These are phyloP conservation scores for Penicillium freii DNA, from an alignment of 2,329 filamentous ascomycete species.

Conservation along the genomic window DNA sequence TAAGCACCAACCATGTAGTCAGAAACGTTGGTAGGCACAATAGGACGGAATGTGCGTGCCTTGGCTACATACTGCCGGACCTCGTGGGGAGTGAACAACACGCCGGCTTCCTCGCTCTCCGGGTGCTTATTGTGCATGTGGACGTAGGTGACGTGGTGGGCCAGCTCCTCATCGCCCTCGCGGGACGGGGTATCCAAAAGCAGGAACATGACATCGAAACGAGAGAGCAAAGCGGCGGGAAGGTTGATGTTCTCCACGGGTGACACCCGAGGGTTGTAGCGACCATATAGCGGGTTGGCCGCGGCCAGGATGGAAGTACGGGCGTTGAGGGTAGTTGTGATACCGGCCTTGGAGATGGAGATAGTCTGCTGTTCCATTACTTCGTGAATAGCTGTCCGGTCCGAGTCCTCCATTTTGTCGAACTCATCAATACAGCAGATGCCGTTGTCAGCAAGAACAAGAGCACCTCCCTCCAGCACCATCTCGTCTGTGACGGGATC, in stretches of 20 bases:
- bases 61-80: constrained; percentile 95
- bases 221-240: constrained; percentile 90
- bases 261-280: constrained; percentile 95
- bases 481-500: constrained; percentile 78
- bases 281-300: constrained; percentile 94
- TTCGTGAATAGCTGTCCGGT: constrained; percentile 78
- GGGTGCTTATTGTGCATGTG: constrained; percentile 97
- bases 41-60: constrained; percentile 82
- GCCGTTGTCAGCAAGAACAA: constrained; percentile 76
- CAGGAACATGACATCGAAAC: constrained; percentile 96
- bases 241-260: constrained; percentile 99
- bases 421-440: constrained; percentile 85
- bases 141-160: constrained; percentile 91
- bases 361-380: constrained; percentile 88
- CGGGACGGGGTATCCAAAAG: constrained; percentile 91
- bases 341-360: constrained; percentile 84
- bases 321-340: constrained; percentile 94
- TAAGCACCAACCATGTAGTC: constrained; percentile 98
- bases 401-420: constrained; percentile 79
- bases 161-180: constrained; percentile 87
- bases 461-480: constrained; percentile 74
- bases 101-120: constrained; percentile 62
- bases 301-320: constrained; percentile 93
- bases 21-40: constrained; percentile 77
- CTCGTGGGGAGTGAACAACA: constrained; percentile 90